These are phyloP conservation scores for Balakata baccata DNA, from an alignment of 345 rosid species.

Conservation along the genomic window DNA sequence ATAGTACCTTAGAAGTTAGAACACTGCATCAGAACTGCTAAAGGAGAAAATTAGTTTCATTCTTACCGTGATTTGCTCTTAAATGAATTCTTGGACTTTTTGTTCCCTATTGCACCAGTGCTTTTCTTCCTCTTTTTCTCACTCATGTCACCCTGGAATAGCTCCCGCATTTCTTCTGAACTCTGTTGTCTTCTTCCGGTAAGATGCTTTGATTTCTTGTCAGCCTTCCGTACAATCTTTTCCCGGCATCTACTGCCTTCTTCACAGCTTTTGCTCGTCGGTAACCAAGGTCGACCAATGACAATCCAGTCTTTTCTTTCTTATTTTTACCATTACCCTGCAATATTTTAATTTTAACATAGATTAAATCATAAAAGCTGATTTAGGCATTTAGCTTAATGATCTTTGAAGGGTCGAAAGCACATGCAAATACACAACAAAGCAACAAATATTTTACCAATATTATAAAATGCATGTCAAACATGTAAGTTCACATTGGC, in stretches of 20 bases:
- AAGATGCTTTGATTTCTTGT: conserved; percentile 44
- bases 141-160: conserved; percentile 80
- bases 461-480: background rate
- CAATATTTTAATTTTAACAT: conserved; percentile 1
- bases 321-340: conserved; percentile 52
- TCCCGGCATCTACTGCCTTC: conserved; percentile 70
- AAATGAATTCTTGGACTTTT: conserved; percentile 66
- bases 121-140: conserved; percentile 60
- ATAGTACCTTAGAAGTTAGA: background rate
- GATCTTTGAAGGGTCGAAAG: background rate
- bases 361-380: background rate
- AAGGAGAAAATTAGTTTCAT: background rate
- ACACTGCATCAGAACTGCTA: background rate
- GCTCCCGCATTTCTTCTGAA: conserved; percentile 70
- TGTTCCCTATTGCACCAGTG: conserved; percentile 35
- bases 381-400: background rate
- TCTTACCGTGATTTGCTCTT: conserved; percentile 91
- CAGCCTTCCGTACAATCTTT: conserved; percentile 44
- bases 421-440: background rate
- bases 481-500: background rate
- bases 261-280: conserved; percentile 67
- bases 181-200: conserved; percentile 52
- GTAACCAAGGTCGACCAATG: conserved; percentile 74
- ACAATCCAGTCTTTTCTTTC: conserved; percentile 62
- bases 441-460: background rate